phyloP scores from a whole-genome alignment of 164 flowering plant genomes.

The Cinnamomum micranthum region DNA sequence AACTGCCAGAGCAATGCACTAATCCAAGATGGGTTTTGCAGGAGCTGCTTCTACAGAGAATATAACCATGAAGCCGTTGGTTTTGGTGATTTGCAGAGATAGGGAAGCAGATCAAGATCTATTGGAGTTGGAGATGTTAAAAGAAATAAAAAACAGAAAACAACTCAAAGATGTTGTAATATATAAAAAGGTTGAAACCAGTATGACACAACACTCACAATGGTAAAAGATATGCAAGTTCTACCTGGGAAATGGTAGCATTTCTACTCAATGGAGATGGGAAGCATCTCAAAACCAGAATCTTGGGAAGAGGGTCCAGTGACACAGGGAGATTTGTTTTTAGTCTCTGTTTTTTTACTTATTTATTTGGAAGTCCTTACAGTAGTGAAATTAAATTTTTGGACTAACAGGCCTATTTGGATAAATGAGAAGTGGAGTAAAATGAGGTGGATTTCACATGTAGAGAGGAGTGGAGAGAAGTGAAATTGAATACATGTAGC shows the following conservation, averaged over 20 bases:
- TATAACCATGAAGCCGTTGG: not conserved
- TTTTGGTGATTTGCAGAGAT: not conserved
- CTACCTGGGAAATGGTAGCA: slow-evolving; percentile 5
- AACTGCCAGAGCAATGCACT: not conserved
- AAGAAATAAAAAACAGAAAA: not conserved
- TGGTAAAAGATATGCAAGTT: not conserved
- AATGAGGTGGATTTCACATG: too few species aligned
- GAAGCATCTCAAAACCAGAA: not conserved
- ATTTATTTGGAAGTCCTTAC: too few species aligned
- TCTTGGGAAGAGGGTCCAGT: not conserved
- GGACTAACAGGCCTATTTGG: too few species aligned
- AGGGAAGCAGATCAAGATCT: not conserved
- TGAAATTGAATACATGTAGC: too few species aligned
- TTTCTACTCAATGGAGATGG: not conserved
- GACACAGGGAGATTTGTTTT: not conserved
- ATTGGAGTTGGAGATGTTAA: not conserved
- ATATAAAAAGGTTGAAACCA: not conserved
- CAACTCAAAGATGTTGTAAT: not conserved
- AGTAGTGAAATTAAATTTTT: too few species aligned
- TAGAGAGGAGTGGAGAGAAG: too few species aligned
- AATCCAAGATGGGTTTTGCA: slow-evolving; percentile 4
- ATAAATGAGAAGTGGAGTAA: too few species aligned
- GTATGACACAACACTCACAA: too few species aligned
- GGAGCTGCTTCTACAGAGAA: not conserved
- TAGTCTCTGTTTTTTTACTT: too few species aligned